Percentiles rank a stretch among this genome's conserved stretches.
phyloP scores from a whole-genome alignment of 306 rosid genomes.

The Cucurbita argyrosperma region DNA sequence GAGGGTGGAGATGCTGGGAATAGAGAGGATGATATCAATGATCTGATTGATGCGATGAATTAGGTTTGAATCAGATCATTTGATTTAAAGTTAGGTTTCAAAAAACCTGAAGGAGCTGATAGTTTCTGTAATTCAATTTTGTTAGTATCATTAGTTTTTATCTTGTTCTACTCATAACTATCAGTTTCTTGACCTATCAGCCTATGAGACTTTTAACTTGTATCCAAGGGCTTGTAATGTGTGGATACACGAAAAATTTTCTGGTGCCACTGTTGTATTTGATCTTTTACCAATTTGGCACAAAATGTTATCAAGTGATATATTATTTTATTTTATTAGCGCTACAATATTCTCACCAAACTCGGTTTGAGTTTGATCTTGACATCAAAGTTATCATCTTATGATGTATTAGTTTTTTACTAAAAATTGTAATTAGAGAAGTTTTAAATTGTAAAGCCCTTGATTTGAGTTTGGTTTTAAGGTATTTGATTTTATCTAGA shows the following conservation, averaged over 20 bases:
- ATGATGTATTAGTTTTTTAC: no score
- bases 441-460: no score
- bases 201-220: neutral
- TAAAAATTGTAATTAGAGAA: no score
- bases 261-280: neutral
- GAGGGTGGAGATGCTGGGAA: conserved; percentile 77
- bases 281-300: neutral
- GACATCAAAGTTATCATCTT: no score
- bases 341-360: neutral
- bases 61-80: conserved; percentile 6
- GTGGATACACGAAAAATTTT: neutral
- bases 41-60: conserved; percentile 63
- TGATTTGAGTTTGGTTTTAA: no score
- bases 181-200: neutral
- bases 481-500: neutral
- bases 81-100: neutral
- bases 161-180: neutral
- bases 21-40: conserved; percentile 66
- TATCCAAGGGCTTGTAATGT: neutral
- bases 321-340: neutral
- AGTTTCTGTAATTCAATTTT: conserved; percentile 1
- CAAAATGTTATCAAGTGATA: no score
- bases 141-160: neutral
- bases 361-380: no score
- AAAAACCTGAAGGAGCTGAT: neutral